Base-by-base conservation (phyloP, 768 basidiomycete genomes). In the Podaxis pistillaris region DNA sequence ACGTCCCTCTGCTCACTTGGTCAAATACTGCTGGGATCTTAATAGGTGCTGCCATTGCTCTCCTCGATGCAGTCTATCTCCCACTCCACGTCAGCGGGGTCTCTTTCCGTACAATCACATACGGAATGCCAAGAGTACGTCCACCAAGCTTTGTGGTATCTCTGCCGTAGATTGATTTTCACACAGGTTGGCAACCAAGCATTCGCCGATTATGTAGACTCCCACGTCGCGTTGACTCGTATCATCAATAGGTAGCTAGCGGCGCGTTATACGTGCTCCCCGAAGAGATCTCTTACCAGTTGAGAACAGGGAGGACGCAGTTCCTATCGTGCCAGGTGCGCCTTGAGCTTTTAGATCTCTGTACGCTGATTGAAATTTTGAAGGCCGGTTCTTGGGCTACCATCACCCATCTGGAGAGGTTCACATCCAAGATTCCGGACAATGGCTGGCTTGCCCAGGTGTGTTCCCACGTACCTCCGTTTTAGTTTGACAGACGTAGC, bases 401-500 rank as follows among this genome's bases (percentile, higher is more conserved):
- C 74, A 71, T 58, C 84, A 86, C 47, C 77, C 80, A 15, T 71
- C 73, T 22, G 79, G 80, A 1, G 79, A 81, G 65, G 68, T 72
- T 15, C 78, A 78, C 61, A 76, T 78, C 51, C 66, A 73, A 13
- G 70, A 74, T 26, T 64, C 67, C 2, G 77, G 75, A 0, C 70
- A 73, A 17, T 90, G 88, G 87, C 71, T 78, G 22, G 62, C 73
- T 6, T 90, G 88, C 64, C 79, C 86, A 4, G 84, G 85, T 80
- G 56, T 58, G 69, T 68, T 50, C 49, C 11, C 8, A 44, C 24
- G 9, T 12, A 7, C n/a, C 11, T 8, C 22, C n/a, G 8, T 28
- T 4, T 36, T 28, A 58, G 57, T 11, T 13, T 17, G 15, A n/a
- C 30, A n/a, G n/a, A 30, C 51, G 15, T 15, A 46, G 44, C 13